Percentiles rank a stretch among this genome's conserved stretches.
phyloP scores from a whole-genome alignment of 108 stramenopile genomes.

The Pseudonitzschia pungens region DNA sequence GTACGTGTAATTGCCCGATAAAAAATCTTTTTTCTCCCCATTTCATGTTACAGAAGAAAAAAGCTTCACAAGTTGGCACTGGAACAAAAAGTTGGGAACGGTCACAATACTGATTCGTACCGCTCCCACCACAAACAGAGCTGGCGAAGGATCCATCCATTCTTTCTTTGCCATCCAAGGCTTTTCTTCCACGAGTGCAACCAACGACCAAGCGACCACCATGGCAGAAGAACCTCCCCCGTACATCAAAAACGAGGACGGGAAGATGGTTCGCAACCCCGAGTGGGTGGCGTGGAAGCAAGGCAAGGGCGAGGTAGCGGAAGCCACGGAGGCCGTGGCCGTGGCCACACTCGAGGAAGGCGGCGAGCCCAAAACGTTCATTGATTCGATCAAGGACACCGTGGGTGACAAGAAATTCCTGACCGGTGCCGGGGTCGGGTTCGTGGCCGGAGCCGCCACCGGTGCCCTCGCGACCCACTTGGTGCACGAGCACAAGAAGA shows the following conservation, averaged over 20 bases:
- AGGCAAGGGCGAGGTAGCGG: neutral
- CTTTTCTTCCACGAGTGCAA: too few relatives aligned
- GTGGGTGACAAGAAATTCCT: conserved; percentile 14
- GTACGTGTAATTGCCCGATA: too few relatives aligned
- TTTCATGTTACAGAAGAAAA: too few relatives aligned
- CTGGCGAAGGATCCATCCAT: too few relatives aligned
- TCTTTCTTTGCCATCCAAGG: too few relatives aligned
- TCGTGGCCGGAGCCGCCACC: conserved; percentile 8
- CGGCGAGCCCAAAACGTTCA: neutral
- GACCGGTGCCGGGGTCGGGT: conserved; percentile 2
- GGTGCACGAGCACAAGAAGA: conserved; percentile 3
- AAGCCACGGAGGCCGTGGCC: neutral
- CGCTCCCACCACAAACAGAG: too few relatives aligned
- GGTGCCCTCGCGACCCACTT: conserved; percentile 2
- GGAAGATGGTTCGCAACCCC: neutral
- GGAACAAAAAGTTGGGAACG: too few relatives aligned
- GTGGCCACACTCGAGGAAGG: neutral
- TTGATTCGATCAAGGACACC: neutral
- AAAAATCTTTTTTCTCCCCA: too few relatives aligned
- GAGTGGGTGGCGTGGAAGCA: neutral
- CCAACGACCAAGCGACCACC: neutral
- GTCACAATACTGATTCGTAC: too few relatives aligned
- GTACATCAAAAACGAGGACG: neutral
- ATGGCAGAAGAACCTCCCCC: neutral
- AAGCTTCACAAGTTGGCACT: too few relatives aligned